Evolutionary conservation across 179 eudicot genomes (phyloP).

Genomic region (Silene noctiflora): DNA sequence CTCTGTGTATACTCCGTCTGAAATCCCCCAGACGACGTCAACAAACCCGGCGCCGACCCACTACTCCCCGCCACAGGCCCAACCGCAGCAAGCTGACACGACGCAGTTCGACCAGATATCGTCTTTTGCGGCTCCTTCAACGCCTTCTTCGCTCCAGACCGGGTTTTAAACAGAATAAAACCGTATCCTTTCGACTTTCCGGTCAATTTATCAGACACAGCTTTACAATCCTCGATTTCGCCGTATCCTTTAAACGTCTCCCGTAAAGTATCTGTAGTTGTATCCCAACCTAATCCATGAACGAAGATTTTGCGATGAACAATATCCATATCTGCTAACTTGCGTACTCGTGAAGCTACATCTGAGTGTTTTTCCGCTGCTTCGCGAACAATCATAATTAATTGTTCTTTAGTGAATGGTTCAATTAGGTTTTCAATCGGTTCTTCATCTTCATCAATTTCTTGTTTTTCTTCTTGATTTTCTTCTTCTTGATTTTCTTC

Average conservation of each 20-base stretch:
- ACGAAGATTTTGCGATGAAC: constrained; percentile 62
- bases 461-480: constrained; percentile 17
- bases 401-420: constrained; percentile 63
- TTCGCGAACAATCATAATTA: constrained; percentile 41
- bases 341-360: constrained; percentile 27
- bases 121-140: constrained; percentile 62
- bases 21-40: neutral
- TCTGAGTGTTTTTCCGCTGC: constrained; percentile 44
- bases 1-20: constrained; percentile 65
- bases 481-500: constrained; percentile 21
- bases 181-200: constrained; percentile 84
- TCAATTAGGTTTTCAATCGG: constrained; percentile 45
- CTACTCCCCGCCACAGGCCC: constrained; percentile 41
- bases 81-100: constrained; percentile 75
- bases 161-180: constrained; percentile 56
- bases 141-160: constrained; percentile 53
- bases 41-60: neutral
- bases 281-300: constrained; percentile 68
- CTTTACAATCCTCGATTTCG: constrained; percentile 71
- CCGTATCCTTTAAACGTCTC: constrained; percentile 51
- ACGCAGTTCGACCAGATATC: constrained; percentile 53
- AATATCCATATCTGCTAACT: constrained; percentile 50
- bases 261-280: constrained; percentile 51
- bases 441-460: constrained; percentile 36
- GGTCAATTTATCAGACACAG: constrained; percentile 51